Evolutionary conservation across 306 rosid genomes (phyloP), one percentile per base, ranked within the genome.

Genomic region (Malus orientalis): DNA sequence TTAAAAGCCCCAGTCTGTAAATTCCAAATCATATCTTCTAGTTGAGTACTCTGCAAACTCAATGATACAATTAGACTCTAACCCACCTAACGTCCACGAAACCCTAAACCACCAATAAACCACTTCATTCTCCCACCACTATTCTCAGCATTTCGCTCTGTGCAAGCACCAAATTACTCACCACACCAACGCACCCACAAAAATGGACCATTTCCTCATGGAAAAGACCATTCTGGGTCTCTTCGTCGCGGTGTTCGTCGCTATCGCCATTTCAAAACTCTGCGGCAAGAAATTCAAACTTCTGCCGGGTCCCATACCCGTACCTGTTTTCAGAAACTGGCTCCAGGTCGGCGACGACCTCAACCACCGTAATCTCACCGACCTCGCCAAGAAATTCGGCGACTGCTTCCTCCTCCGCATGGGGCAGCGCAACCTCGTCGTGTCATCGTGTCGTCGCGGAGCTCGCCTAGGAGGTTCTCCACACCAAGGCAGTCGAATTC

Each of bases 301-400:
- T 19, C 98, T 96, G 0, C 98, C 98, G 0, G 98, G 98, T 0
- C 97, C 97, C 0, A 47, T 91, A 0, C 93, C 98, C 1, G 91
- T 91, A 0, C 98, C 97, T 0, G 36, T 93, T 7, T 91, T 93
- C 82, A 97, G 96, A 0, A 93, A 93, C 80, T 93, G 98, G 98
- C 93, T 93, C 32, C 98, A 93, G 23, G 98, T 93, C 70, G 96
- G 98, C 3, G 98, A 93, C 11, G 97, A 93, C 73, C 85, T 93
- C 78, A 93, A 93, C 82, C 97, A 93, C 91, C 93, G 97, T 1
- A 93, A 93, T 57, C 91, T 93, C 66, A 82, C 91, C 12, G 93
- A 88, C 23, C 12, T 89, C 2, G 93, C 98, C 20, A 93, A 93
- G 79, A 85, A 81, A 4, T 93, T 82, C 77, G 97, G 98, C 25